These are phyloP conservation scores for Diplodia intermedia DNA, from an alignment of 2,329 filamentous ascomycete species.

Conservation along the genomic window DNA sequence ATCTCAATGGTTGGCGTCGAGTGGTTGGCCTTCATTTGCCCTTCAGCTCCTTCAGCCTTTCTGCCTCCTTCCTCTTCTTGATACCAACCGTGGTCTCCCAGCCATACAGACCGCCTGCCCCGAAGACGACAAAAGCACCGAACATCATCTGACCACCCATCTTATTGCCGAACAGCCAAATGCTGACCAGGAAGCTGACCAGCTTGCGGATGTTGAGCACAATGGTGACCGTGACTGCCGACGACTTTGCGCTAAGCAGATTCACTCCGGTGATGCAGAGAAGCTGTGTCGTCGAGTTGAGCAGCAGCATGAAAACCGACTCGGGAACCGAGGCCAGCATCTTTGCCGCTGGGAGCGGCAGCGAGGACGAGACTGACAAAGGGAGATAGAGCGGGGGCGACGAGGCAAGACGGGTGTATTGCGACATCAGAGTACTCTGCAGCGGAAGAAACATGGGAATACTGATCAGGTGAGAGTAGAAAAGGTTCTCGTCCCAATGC, in stretches of 20 bases:
- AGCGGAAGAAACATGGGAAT: conserved; percentile 79
- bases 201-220: conserved; percentile 95
- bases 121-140: conserved; percentile 86
- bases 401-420: conserved; percentile 67
- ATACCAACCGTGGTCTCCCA: conserved; percentile 67
- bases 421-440: conserved; percentile 66
- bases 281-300: conserved; percentile 90
- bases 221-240: conserved; percentile 93
- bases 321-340: conserved; percentile 58
- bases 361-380: conserved; percentile 40
- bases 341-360: conserved; percentile 43
- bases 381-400: conserved; percentile 65
- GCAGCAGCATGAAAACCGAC: conserved; percentile 72
- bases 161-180: conserved; percentile 90
- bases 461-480: conserved; percentile 83
- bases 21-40: conserved; percentile 6
- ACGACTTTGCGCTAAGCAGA: conserved; percentile 84
- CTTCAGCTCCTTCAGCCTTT: conserved; percentile 28
- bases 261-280: conserved; percentile 96
- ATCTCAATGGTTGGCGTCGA: not conserved
- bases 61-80: conserved; percentile 44
- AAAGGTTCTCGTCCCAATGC: conserved; percentile 94
- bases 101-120: conserved; percentile 88
- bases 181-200: conserved; percentile 86
- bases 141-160: conserved; percentile 77